phyloP scores from a whole-genome alignment of 805 yeast species.

The Saccharomycopsis sp. region DNA sequence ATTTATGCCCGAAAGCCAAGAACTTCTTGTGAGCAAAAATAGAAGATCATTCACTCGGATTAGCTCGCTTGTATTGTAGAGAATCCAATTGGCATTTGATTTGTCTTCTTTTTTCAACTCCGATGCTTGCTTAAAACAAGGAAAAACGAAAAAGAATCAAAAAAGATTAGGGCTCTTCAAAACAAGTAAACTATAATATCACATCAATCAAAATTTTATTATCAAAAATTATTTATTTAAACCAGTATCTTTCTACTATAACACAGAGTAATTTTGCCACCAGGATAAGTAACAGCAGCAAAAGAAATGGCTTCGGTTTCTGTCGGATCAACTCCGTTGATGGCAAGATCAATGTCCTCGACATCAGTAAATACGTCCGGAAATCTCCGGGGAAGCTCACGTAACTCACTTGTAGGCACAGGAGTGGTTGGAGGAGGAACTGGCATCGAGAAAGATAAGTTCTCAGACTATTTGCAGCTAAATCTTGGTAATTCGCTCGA shows the following conservation, averaged over 20 bases:
- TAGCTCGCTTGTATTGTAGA: neutral
- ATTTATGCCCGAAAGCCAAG: neutral
- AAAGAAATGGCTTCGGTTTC: neutral
- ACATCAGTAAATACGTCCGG: neutral
- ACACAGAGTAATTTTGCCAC: no score
- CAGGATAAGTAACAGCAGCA: neutral
- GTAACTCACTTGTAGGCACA: neutral
- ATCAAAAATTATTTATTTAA: no score
- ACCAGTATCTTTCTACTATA: neutral
- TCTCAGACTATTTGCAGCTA: neutral
- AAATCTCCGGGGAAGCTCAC: neutral
- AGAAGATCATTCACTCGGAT: neutral
- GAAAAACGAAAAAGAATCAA: neutral
- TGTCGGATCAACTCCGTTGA: neutral
- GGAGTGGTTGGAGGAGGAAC: neutral
- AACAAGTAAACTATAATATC: neutral
- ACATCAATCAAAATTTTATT: neutral
- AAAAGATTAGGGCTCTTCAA: neutral
- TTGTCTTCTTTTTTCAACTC: neutral
- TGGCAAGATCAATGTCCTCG: neutral
- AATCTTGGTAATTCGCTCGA: conserved; percentile 1
- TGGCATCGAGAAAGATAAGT: neutral
- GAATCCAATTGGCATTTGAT: neutral
- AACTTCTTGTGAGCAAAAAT: neutral
- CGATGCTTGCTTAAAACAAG: neutral